Evolutionary conservation across 2,329 filamentous ascomycete species (phyloP).

Genomic region (Alternaria atra): DNA sequence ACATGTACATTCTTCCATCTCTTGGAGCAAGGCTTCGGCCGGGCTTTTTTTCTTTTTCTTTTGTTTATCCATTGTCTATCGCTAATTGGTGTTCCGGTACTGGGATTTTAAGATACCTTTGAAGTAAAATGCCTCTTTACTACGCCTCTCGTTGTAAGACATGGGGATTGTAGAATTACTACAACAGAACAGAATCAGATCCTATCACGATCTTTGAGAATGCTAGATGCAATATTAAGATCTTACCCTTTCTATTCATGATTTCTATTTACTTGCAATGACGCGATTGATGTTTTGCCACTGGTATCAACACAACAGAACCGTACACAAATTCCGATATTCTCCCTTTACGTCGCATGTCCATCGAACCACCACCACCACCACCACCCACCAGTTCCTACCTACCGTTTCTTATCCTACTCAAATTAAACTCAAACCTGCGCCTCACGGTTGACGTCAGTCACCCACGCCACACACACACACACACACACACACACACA

Average conservation of each 20-base stretch:
- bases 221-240: slow-evolving; percentile 3
- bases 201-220: background rate
- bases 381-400: background rate
- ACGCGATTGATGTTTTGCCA: background rate
- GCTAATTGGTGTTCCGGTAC: slow-evolving; percentile 3
- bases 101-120: slow-evolving; percentile 7
- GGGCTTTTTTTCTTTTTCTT: background rate
- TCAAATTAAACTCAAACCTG: background rate
- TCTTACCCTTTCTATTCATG: background rate
- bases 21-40: background rate
- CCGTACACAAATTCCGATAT: background rate
- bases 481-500: background rate
- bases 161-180: background rate
- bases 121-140: slow-evolving; percentile 4
- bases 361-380: background rate
- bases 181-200: background rate
- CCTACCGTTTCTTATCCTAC: background rate
- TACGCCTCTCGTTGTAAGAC: slow-evolving; percentile 4
- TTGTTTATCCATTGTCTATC: background rate
- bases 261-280: background rate
- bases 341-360: background rate
- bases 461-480: background rate
- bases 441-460: background rate
- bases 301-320: background rate
- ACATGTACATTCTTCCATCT: slow-evolving; percentile 3